Conservation (phyloP, 164 flowering plant genomes). For the Magnolia changhungtana region DNA sequence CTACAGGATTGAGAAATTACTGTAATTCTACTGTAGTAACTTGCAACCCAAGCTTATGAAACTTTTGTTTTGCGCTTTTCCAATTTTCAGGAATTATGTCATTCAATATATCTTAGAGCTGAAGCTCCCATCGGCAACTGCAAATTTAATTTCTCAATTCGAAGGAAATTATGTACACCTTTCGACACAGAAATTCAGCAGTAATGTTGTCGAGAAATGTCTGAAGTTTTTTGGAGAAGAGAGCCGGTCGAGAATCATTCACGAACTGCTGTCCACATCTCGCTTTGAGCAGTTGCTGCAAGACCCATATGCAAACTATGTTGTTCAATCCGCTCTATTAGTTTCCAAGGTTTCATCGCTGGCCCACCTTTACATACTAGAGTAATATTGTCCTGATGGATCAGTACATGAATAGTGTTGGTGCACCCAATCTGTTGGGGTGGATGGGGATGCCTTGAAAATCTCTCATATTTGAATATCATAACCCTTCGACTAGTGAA, state of each 20-base stretch:
- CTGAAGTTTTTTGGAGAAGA: constrained; percentile 26
- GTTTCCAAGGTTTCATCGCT: constrained; percentile 31
- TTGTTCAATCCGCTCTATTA: constrained; percentile 39
- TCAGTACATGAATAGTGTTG: not conserved
- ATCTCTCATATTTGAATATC: not conserved
- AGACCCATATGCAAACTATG: constrained; percentile 44
- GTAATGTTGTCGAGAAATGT: constrained; percentile 54
- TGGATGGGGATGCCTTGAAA: too few species aligned
- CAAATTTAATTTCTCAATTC: constrained; percentile 35
- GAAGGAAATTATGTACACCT: constrained; percentile 47
- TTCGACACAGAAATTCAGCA: constrained; percentile 50
- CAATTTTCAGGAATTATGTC: constrained; percentile 43
- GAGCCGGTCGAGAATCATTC: constrained; percentile 28
- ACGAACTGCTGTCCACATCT: constrained; percentile 34
- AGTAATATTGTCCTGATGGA: not conserved
- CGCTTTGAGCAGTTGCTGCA: constrained; percentile 43
- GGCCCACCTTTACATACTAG: not conserved
- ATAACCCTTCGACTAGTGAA: not conserved
- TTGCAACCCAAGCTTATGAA: too few species aligned
- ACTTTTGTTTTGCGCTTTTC: too few species aligned
- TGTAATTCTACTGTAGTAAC: not conserved
- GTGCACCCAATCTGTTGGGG: not conserved
- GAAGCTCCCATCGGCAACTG: constrained; percentile 32
- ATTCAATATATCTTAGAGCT: constrained; percentile 45
- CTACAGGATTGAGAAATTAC: not conserved